phyloP scores from a whole-genome alignment of 805 yeast species.

The Candida palmyrensis region DNA sequence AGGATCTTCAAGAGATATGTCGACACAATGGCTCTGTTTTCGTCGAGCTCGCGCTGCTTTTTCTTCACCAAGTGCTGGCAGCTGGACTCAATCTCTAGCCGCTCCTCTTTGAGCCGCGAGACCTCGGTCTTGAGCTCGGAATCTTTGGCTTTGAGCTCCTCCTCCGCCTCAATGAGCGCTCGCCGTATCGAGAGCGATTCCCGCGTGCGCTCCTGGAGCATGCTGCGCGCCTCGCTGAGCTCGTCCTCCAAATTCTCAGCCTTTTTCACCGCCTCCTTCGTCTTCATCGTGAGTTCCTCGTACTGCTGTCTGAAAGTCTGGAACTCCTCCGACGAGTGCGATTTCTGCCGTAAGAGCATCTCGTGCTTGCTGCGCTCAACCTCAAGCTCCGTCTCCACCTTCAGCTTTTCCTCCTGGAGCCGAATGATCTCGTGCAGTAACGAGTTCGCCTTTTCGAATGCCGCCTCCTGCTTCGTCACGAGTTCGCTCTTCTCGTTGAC shows the following conservation, averaged over 20 bases:
- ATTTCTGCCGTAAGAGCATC: conserved; percentile 23
- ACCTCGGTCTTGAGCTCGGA: conserved; percentile 54
- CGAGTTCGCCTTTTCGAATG: conserved; percentile 22
- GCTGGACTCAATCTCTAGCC: conserved; percentile 53
- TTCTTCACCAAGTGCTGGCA: conserved; percentile 44
- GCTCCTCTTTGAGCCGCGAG: conserved; percentile 52
- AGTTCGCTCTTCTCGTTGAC: conserved; percentile 36
- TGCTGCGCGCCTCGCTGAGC: conserved; percentile 63
- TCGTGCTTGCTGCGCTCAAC: conserved; percentile 35
- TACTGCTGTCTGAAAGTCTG: conserved; percentile 54
- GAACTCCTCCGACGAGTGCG: conserved; percentile 35
- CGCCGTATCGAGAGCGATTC: conserved; percentile 73
- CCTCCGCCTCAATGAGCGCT: conserved; percentile 64
- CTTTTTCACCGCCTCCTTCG: conserved; percentile 57
- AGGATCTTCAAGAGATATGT: conserved; percentile 37
- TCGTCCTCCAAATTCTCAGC: conserved; percentile 76
- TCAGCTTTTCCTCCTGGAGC: conserved; percentile 40
- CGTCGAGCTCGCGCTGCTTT: conserved; percentile 64
- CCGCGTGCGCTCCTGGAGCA: conserved; percentile 74
- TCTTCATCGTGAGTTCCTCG: conserved; percentile 64
- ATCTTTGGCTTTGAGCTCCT: conserved; percentile 44
- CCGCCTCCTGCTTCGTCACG: conserved; percentile 37
- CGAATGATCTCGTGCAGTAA: conserved; percentile 34
- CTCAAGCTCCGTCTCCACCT: conserved; percentile 33
- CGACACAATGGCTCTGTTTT: conserved; percentile 36